Base-by-base conservation (phyloP, 257 asterid genomes). In the Verbena officinalis region DNA sequence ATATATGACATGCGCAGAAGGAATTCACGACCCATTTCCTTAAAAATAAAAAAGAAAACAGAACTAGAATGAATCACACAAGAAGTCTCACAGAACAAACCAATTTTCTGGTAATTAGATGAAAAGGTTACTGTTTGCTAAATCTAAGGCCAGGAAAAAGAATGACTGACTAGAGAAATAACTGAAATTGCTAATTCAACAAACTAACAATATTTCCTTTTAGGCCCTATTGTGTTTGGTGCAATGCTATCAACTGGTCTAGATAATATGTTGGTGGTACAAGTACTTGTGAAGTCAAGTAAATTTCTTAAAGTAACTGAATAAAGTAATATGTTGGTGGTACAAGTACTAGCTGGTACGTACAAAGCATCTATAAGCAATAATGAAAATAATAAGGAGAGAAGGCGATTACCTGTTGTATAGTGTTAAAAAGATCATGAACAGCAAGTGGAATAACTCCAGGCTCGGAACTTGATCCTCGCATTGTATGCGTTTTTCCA, bases 401-500 rank as follows among this genome's bases (percentile, higher is more conserved):
- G 24, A 17, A 49, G 1, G 20, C 20, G 55, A 19, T n/a, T 75
- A 89, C 98, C 96, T 84, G 86, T 15, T 87, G 85, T 76, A 87
- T 82, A 27, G 72, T 81, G 67, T 79, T 50, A 75, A 92, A 92
- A 63, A 92, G 84, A 59, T 92, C 97, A 4, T 70, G 82, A 20
- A 92, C 89, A 40, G 98, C 87, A 23, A 89, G 86, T 14, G 97
- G 96, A 51, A 92, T 92, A 39, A 92, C 93, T 83, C 98, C 98
- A 49, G 88, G 97, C 76, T 92, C 97, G n/a, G 72, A 73, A 60
- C 62, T 68, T 56, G 96, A 84, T 63, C 98, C 98, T 24, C 98
- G 91, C 98, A 92, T 92, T 1, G 98, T 92, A 70, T 89, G 89
- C 5, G 98, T 92, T 69, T 92, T 92, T 30, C 98, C 98, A 72